Conservation (phyloP, 75 land plant species). For the Cupressus sempervirens region DNA sequence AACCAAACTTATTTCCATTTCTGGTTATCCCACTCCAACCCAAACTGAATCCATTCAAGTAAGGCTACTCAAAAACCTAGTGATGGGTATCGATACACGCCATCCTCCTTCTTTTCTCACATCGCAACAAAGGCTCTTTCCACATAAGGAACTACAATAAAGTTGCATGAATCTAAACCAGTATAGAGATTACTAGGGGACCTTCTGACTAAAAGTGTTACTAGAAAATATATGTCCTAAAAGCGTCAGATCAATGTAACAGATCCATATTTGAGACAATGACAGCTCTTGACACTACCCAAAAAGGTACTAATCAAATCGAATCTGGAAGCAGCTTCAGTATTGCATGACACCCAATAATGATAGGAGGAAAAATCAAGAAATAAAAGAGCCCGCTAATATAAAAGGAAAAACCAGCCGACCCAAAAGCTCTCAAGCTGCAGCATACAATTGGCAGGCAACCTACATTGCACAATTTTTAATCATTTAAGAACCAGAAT, state of each 20-base stretch:
- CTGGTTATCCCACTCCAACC: not conserved
- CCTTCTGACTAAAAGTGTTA: not conserved
- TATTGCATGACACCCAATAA: not conserved
- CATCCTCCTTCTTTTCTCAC: not conserved
- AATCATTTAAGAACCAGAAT: not conserved
- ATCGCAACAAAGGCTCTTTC: not conserved
- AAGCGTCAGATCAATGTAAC: not conserved
- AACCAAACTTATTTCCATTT: slow-evolving; percentile 9
- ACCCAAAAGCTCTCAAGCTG: not conserved
- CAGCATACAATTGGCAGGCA: not conserved
- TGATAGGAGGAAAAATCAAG: not conserved
- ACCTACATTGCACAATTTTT: not conserved
- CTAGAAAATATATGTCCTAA: not conserved
- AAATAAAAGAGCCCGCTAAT: not conserved
- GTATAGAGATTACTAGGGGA: not conserved
- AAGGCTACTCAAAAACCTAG: not conserved
- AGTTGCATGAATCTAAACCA: not conserved
- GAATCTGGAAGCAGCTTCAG: not conserved
- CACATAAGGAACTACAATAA: not conserved
- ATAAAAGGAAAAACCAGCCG: not conserved
- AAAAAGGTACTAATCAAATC: not conserved
- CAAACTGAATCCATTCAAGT: slow-evolving; percentile 9
- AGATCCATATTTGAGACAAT: slow-evolving; percentile 4
- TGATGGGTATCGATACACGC: not conserved
- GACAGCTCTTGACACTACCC: slow-evolving; percentile 10